phyloP scores from a whole-genome alignment of 1,284 basidiomycete species.

The Omphalotus olearius region DNA sequence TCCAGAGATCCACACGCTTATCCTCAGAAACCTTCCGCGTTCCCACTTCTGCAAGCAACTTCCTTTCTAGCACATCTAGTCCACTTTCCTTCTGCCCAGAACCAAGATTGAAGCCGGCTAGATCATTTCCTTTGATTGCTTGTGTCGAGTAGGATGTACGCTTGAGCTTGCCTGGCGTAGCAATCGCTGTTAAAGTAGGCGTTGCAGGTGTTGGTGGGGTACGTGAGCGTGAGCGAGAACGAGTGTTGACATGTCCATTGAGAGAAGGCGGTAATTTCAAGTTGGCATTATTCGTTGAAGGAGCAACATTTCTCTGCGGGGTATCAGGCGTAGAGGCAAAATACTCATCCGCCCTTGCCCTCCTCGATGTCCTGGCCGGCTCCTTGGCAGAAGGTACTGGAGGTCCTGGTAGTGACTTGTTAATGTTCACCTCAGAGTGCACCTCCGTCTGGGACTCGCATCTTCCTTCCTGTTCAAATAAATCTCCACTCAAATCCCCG shows the following conservation, averaged over 20 bases:
- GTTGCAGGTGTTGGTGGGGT: conserved; percentile 40
- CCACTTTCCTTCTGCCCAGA: conserved; percentile 28
- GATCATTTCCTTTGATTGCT: conserved; percentile 4
- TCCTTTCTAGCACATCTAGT: conserved; percentile 48
- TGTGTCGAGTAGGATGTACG: neutral
- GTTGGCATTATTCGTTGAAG: neutral
- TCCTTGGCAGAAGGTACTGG: conserved; percentile 43
- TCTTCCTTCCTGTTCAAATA: conserved; percentile 25
- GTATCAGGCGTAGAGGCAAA: conserved; percentile 19
- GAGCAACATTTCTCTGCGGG: neutral
- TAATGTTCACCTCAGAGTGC: conserved; percentile 30
- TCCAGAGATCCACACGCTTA: conserved; percentile 43
- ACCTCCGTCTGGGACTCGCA: conserved; percentile 5
- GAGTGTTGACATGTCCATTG: neutral
- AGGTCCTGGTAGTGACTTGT: conserved; percentile 59
- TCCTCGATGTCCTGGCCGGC: conserved; percentile 19
- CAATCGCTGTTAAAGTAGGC: conserved; percentile 45
- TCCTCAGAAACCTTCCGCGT: conserved; percentile 35
- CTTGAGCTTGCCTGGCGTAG: conserved; percentile 16
- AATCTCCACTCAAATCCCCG: conserved; percentile 36
- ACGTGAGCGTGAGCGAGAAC: neutral
- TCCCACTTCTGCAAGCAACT: conserved; percentile 48
- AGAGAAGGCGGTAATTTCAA: neutral
- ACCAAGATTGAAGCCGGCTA: neutral
- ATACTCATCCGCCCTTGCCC: conserved; percentile 27